Base-by-base conservation (phyloP, 768 basidiomycete genomes). In the Lactifluus rugatus region DNA sequence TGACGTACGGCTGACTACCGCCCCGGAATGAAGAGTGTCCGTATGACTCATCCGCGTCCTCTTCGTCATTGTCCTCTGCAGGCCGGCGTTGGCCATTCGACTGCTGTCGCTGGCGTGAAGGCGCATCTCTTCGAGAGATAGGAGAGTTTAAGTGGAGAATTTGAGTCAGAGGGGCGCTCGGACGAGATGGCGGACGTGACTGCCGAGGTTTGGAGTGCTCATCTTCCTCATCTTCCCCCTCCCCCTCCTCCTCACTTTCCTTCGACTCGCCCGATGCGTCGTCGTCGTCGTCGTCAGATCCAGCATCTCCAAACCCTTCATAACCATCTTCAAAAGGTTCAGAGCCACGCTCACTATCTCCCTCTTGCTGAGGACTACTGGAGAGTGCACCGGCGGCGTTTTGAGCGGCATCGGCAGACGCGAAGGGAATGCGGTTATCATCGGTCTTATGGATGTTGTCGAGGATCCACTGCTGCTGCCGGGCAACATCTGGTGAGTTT, bases 391-490 rank as follows among this genome's bases (percentile, higher is more conserved):
- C 48, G 2, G 44, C 36, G n/a, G 39, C 6, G 32, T 17, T 45
- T 13, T 39, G 62, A 14, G 42, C n/a, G 17, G 21, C 37, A 50
- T 48, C 48, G 46, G 16, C 8, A 26, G 48, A 3, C 21, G 2
- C 4, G 19, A 37, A 41, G 16, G 55, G 28, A 0, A 17, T 5
- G 9, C 13, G 34, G 25, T 56, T 31, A n/a, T 47, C 42, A 0
- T 62, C 57, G 21, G 23, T 13, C 57, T 58, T 64, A 34, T 47
- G 52, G 45, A 64, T 62, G 25, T 39, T 49, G 6, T 64, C 63
- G 25, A 64, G 51, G 45, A 63, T 64, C 56, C 36, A 52, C 54
- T 64, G 63, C 48, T 64, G 63, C 51, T 64, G 54, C 21, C 58
- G 44, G n/a, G 39, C 51, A 34, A 63, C 61, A 41, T 64, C 61